Evolutionary conservation across 2,329 filamentous ascomycete species (phyloP).

Genomic region (Graphilbum fragrans): DNA sequence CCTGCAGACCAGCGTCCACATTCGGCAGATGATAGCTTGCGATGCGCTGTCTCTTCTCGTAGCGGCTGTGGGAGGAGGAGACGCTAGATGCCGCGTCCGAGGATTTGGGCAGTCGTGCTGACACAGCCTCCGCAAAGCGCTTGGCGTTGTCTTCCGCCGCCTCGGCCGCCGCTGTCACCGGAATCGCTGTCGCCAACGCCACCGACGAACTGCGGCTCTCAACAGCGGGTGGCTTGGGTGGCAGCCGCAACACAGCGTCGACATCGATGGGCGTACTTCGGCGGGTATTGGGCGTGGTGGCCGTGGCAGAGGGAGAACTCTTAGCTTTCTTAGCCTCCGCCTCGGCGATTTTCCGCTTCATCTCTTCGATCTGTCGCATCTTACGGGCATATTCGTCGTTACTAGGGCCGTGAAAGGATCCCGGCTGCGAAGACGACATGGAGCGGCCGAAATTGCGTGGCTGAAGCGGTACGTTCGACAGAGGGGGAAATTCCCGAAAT

Average conservation of each 20-base stretch:
- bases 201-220: no score
- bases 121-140: slow-evolving; percentile 4
- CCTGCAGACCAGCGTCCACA: slow-evolving; percentile 24
- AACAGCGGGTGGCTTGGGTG: slow-evolving; percentile 7
- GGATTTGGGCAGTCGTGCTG: slow-evolving; percentile 15
- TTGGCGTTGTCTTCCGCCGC: neutral
- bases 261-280: slow-evolving; percentile 16
- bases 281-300: slow-evolving; percentile 15
- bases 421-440: slow-evolving; percentile 23
- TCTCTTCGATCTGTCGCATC: slow-evolving; percentile 46
- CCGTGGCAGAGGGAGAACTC: slow-evolving; percentile 7
- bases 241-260: slow-evolving; percentile 1
- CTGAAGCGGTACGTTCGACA: slow-evolving; percentile 21
- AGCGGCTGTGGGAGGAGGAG: slow-evolving; percentile 5
- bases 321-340: slow-evolving; percentile 41
- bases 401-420: neutral
- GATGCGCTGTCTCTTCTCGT: slow-evolving; percentile 20
- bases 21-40: slow-evolving; percentile 25
- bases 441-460: slow-evolving; percentile 27
- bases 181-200: slow-evolving; percentile 14
- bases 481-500: slow-evolving; percentile 31
- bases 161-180: slow-evolving; percentile 10
- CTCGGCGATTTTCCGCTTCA: slow-evolving; percentile 46
- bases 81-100: slow-evolving; percentile 5
- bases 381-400: slow-evolving; percentile 34